Evolutionary conservation across 371 early-diverging fungal species (phyloP), one percentile per base, ranked within the genome.

Genomic region (Ordospora colligata): DNA sequence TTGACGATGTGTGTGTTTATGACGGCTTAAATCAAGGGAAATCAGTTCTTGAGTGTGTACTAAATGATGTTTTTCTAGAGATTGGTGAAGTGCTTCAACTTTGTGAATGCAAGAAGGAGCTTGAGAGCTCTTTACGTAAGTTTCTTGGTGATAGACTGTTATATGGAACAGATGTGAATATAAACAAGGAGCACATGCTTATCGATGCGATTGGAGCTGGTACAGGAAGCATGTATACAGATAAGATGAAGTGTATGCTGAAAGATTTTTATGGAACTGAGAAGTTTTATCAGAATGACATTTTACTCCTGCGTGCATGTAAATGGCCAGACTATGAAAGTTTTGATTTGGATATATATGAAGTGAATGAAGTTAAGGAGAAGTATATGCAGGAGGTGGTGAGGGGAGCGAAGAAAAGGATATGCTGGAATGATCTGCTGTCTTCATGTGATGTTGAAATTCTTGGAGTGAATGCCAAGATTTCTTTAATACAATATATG

Each of bases 201-300:
- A 58, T 58, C 11, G 58, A 58, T 37, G 19, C 17, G 11, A 37
- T 58, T 58, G 58, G 40, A 7, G 32, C 5, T 32, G 1, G 32
- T 32, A 7, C 58, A 6, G 37, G 58, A n/a, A 58, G 11, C n/a
- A 14, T 3, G n/a, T 9, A 7, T 5, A 4, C 40, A 25, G 25
- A 37, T 40, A 58, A 58, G 58, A 58, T 58, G 58, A 58, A 40
- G 40, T 58, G 58, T 12, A 58, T 58, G 58, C 27, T 58, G 40
- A 58, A 37, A 19, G 58, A 58, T 17, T 58, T 58, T 37, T 12
- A 7, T 7, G 58, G 40, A n/a, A 58, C 0, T 7, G 25, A 58
- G 37, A 7, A 17, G 40, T 58, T 58, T 37, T 37, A 37, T 27
- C 37, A 17, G 9, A 27, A 58, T 14, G 58, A 58, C 1, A 37